Percentiles rank a stretch among this genome's conserved stretches.
phyloP scores from a whole-genome alignment of 75 land plant species.

The Pinus tabuliformis region DNA sequence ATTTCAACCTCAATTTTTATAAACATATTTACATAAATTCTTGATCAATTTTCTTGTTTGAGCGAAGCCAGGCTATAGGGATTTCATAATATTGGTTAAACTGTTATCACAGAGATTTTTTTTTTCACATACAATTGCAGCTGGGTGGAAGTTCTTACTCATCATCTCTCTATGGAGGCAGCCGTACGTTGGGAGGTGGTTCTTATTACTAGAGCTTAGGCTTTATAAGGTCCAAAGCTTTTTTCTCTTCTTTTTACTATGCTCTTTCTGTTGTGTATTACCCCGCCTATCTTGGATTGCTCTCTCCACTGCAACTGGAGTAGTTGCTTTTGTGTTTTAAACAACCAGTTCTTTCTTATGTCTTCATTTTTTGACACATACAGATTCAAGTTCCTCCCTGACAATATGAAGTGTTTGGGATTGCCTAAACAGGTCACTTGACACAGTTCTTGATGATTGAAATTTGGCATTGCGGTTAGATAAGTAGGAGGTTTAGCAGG shows the following conservation, averaged over 20 bases:
- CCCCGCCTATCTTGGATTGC: not conserved
- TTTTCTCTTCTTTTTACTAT: not conserved
- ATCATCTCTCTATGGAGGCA: conserved; percentile 31
- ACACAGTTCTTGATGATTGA: not conserved
- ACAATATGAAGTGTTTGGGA: not conserved
- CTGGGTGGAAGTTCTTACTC: conserved; percentile 32
- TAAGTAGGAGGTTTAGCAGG: not conserved
- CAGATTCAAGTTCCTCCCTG: not conserved
- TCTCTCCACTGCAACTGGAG: not conserved
- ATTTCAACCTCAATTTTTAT: not conserved
- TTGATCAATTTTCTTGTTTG: not conserved
- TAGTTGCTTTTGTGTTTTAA: not conserved
- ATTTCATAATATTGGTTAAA: not conserved
- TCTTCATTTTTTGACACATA: not conserved
- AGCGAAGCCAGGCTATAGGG: not conserved
- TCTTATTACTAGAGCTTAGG: conserved; percentile 28
- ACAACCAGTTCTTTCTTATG: not conserved
- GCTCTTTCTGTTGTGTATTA: not conserved
- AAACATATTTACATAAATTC: not conserved
- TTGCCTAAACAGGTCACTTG: conserved; percentile 1
- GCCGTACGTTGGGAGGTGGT: conserved; percentile 32
- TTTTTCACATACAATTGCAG: conserved; percentile 15
- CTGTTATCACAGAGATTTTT: not conserved
- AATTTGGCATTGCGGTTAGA: conserved; percentile 1
- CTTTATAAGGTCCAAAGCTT: conserved; percentile 6